Conservation (phyloP, 768 basidiomycete species). For the Cystobasidium onofrii region DNA sequence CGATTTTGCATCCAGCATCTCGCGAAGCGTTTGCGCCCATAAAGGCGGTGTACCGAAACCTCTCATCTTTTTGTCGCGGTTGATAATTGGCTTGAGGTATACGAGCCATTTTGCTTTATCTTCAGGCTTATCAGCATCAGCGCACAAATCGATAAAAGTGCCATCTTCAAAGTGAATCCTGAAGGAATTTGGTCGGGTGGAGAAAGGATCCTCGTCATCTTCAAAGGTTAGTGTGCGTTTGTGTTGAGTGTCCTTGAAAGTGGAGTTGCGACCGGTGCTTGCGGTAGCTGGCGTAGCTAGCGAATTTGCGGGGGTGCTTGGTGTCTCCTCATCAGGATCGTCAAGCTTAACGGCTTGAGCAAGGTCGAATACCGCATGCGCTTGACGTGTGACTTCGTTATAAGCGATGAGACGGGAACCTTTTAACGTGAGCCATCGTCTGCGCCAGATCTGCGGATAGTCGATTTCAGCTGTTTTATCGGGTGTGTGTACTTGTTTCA, state of each 20-base stretch:
- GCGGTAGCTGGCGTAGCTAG: not conserved
- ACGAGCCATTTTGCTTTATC: constrained; percentile 23
- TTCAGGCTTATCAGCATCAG: constrained; percentile 11
- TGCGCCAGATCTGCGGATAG: constrained; percentile 15
- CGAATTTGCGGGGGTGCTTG: constrained; percentile 1
- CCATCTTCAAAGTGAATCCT: constrained; percentile 22
- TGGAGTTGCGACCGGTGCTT: not conserved
- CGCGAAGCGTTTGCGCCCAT: constrained; percentile 21
- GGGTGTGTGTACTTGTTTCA: too few relatives aligned
- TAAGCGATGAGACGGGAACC: constrained; percentile 22
- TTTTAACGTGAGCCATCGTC: constrained; percentile 13
- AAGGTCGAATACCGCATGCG: constrained; percentile 16
- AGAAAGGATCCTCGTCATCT: constrained; percentile 30
- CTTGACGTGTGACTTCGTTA: constrained; percentile 24
- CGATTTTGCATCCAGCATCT: not conserved
- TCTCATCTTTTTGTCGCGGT: not conserved
- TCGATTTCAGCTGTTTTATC: not conserved
- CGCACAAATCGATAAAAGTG: constrained; percentile 13
- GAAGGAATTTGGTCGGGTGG: constrained; percentile 28
- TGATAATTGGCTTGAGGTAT: constrained; percentile 8
- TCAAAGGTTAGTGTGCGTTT: constrained; percentile 17
- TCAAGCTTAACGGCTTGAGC: constrained; percentile 6
- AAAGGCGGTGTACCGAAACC: constrained; percentile 13
- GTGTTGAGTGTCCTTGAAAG: not conserved
- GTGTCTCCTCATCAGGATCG: constrained; percentile 24